phyloP scores from a whole-genome alignment of 495 filamentous ascomycete species.

The Hyaloscypha variabilis region DNA sequence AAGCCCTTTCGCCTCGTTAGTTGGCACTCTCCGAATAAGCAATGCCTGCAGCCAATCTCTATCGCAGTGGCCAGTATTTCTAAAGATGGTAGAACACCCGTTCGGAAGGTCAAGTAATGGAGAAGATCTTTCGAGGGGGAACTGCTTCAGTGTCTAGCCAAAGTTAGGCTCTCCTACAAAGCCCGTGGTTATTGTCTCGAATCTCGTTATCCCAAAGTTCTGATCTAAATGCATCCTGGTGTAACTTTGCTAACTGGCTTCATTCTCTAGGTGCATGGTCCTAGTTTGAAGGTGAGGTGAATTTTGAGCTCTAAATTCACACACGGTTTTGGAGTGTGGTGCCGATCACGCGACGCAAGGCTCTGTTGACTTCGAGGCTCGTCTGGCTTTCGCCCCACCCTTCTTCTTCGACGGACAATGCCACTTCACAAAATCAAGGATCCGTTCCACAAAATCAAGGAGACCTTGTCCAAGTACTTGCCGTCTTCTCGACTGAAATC shows the following conservation, averaged over 20 bases:
- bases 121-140: background rate
- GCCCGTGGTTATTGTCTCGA: background rate
- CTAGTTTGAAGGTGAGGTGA: background rate
- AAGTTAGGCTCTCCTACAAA: background rate
- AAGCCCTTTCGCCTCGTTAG: too few species aligned
- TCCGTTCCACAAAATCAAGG: background rate
- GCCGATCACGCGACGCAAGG: background rate
- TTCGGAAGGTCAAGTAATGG: background rate
- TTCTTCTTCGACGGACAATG: background rate
- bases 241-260: background rate
- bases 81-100: background rate
- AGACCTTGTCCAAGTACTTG: background rate
- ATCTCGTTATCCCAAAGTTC: background rate
- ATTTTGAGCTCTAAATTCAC: background rate
- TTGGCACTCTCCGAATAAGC: too few species aligned
- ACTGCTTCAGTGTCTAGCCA: background rate
- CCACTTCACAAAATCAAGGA: background rate
- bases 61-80: too few species aligned
- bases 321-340: background rate
- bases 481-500: background rate
- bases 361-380: background rate
- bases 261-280: background rate
- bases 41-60: background rate
- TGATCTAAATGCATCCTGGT: background rate
- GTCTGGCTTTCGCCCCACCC: background rate